Base-by-base conservation (phyloP, 139 green algal genomes). In the Gonium pectorale region DNA sequence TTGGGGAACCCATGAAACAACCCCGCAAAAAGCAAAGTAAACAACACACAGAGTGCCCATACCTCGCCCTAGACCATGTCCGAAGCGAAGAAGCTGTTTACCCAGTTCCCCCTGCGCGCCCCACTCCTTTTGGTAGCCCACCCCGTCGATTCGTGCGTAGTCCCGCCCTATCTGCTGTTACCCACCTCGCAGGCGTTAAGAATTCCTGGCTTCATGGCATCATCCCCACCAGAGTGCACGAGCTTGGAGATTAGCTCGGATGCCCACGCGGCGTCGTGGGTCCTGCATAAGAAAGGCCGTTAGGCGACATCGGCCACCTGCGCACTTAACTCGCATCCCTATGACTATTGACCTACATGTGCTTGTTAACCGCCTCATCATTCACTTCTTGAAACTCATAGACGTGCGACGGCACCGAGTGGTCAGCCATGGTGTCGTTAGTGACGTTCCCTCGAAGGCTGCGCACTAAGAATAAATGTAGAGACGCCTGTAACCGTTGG, bases 141-240 rank as follows among this genome's bases (percentile, higher is more conserved):
- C n/a, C n/a, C n/a, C n/a, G n/a, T n/a, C n/a, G n/a, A n/a, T n/a
- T n/a, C n/a, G n/a, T n/a, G n/a, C n/a, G n/a, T n/a, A n/a, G n/a
- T n/a, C n/a, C n/a, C n/a, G n/a, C n/a, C n/a, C n/a, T n/a, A n/a
- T n/a, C n/a, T n/a, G n/a, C n/a, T n/a, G n/a, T n/a, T n/a, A n/a
- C n/a, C 11, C n/a, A 83, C 77, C 77, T 85, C 79, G 49, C 79
- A 85, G 35, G 79, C 79, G 49, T 85, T 85, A 3, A 85, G 6
- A 31, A 85, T 67, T 2, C 79, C 79, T 13, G 77, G 77, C 44
- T 62, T 43, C 77, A 83, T 83, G 13, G 77, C 43, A 13, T 83
- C 77, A 37, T 83, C 77, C 4, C 62, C 77, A 22, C 62, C 77
- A 21, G 3, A 2, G 0, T 44, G 27, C 4, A 22, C 26, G 19